Conservation (phyloP, 352 stramenopile genomes). For the Phytophthora melonis region DNA sequence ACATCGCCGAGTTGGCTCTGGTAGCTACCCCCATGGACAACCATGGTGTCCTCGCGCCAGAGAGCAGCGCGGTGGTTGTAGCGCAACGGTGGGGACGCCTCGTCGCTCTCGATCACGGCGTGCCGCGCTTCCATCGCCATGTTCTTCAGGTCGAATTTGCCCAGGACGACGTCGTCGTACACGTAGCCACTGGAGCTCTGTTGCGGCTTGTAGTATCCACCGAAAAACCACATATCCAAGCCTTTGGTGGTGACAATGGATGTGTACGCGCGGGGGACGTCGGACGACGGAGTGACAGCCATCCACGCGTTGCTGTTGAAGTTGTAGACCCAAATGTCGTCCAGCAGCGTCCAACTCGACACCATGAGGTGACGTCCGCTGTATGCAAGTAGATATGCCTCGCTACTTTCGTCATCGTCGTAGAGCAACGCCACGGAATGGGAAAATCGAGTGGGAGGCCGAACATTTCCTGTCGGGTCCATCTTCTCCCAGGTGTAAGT, state of each 20-base stretch:
- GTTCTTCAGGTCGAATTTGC: slow-evolving; percentile 41
- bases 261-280: slow-evolving; percentile 66
- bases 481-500: slow-evolving; percentile 54
- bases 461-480: slow-evolving; percentile 20
- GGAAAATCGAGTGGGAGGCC: slow-evolving; percentile 64
- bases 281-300: slow-evolving; percentile 21
- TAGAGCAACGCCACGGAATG: slow-evolving; percentile 62
- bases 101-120: slow-evolving; percentile 20
- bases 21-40: slow-evolving; percentile 80
- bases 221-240: slow-evolving; percentile 76
- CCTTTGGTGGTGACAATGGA: slow-evolving; percentile 59
- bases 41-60: slow-evolving; percentile 62
- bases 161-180: slow-evolving; percentile 69
- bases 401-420: slow-evolving; percentile 14
- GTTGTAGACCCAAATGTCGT: slow-evolving; percentile 70
- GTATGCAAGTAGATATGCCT: slow-evolving; percentile 63
- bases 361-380: slow-evolving; percentile 60
- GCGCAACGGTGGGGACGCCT: slow-evolving; percentile 50
- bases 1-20: slow-evolving; percentile 73
- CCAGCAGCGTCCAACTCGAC: slow-evolving; percentile 60
- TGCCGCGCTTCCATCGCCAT: slow-evolving; percentile 22
- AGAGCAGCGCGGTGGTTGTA: slow-evolving; percentile 73
- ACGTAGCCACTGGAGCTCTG: slow-evolving; percentile 71
- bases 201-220: slow-evolving; percentile 69
- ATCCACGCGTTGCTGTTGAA: slow-evolving; percentile 56